phyloP scores from a whole-genome alignment of 2,329 filamentous ascomycete species.

The Xylaria sp. region DNA sequence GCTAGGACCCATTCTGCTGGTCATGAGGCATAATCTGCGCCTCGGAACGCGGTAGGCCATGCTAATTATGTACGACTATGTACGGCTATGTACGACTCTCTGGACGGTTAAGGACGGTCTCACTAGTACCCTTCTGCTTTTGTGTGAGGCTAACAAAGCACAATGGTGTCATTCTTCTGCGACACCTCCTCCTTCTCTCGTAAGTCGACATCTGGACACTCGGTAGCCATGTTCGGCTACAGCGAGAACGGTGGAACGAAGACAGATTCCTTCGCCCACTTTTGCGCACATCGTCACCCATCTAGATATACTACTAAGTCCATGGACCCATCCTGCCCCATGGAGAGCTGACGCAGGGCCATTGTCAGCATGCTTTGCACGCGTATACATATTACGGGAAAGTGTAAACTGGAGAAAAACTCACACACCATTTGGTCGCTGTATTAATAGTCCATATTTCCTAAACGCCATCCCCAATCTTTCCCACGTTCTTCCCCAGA shows the following conservation, averaged over 20 bases:
- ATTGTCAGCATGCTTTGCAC: slow-evolving; percentile 6
- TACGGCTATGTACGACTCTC: not conserved
- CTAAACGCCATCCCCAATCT: slow-evolving; percentile 3
- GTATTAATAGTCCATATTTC: slow-evolving; percentile 21
- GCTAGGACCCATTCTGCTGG: slow-evolving; percentile 9
- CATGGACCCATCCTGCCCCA: slow-evolving; percentile 12
- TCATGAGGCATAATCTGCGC: slow-evolving; percentile 14
- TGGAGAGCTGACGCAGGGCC: slow-evolving; percentile 8
- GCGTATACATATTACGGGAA: slow-evolving; percentile 10
- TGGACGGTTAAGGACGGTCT: not conserved
- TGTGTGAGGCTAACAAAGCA: slow-evolving; percentile 1
- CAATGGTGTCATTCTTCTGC: slow-evolving; percentile 5
- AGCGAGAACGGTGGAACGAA: slow-evolving; percentile 19
- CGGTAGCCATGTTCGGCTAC: slow-evolving; percentile 2
- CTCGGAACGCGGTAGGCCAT: not conserved
- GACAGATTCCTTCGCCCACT: slow-evolving; percentile 9
- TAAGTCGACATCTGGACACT: not conserved
- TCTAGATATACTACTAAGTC: not conserved
- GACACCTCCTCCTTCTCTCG: not conserved
- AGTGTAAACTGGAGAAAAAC: slow-evolving; percentile 11
- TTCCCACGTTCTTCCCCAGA: slow-evolving; percentile 22
- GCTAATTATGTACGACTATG: not conserved
- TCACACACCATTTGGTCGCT: not conserved
- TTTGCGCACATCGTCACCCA: slow-evolving; percentile 19
- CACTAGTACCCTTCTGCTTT: not conserved